A percentile compares a stretch with the other conserved stretches of the same genome.
These are phyloP conservation scores for Rhododendron mucronatum DNA, from an alignment of 148 eudicot genomes.

Conservation along the genomic window DNA sequence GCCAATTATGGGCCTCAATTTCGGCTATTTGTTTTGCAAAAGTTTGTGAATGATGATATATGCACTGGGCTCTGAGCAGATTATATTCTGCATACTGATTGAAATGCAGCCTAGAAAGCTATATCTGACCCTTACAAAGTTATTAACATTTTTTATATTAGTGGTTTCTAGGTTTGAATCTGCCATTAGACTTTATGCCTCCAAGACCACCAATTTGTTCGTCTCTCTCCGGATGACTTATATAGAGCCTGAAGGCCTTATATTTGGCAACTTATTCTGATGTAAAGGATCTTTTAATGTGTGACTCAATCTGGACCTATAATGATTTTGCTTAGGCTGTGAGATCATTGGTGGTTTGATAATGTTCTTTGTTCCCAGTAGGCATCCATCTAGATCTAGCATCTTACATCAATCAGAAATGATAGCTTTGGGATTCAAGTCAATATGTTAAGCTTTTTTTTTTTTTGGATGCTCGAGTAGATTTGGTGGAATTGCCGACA, in stretches of 20 bases:
- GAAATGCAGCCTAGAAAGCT: slow-evolving; percentile 6
- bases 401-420: neutral
- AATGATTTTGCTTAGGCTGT: neutral
- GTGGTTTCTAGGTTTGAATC: neutral
- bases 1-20: neutral
- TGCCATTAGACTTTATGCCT: neutral
- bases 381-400: neutral
- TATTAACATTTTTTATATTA: neutral
- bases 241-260: neutral
- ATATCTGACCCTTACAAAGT: neutral
- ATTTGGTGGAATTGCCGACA: neutral
- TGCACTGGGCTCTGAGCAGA: slow-evolving; percentile 4
- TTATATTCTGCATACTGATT: neutral
- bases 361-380: neutral
- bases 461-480: neutral
- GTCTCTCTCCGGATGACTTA: neutral
- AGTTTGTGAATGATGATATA: neutral
- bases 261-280: neutral
- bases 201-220: neutral
- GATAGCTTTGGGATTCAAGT: neutral
- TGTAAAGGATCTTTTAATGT: neutral
- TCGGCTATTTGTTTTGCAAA: neutral
- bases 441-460: neutral
- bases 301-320: neutral
- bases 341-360: neutral